A percentile compares a stretch with the other conserved stretches of the same genome.
phyloP scores from a whole-genome alignment of 1,284 basidiomycete genomes.

The Cryptococcus sp. region DNA sequence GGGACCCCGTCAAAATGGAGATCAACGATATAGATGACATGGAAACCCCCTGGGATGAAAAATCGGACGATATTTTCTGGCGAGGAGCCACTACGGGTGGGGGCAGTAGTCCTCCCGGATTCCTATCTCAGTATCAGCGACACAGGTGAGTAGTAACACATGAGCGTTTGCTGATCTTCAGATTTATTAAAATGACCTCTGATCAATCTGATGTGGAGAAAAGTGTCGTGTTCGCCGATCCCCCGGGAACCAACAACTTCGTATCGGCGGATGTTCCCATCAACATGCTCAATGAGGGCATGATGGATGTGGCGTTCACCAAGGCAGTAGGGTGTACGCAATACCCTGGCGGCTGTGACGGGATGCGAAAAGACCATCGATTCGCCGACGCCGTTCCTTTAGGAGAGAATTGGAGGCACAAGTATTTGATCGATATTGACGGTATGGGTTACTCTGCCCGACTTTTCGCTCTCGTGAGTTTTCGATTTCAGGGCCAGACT shows the following conservation, averaged over 20 bases:
- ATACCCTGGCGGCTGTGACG: slow-evolving; percentile 76
- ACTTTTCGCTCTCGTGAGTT: slow-evolving; percentile 73
- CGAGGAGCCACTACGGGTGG: slow-evolving; percentile 88
- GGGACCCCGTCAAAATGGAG: slow-evolving; percentile 68
- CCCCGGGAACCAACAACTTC: slow-evolving; percentile 57
- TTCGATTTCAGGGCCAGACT: not conserved
- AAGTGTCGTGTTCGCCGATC: slow-evolving; percentile 71
- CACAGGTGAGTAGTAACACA: slow-evolving; percentile 58
- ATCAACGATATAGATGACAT: slow-evolving; percentile 69
- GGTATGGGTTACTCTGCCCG: slow-evolving; percentile 92
- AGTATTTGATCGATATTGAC: slow-evolving; percentile 85
- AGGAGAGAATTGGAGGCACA: slow-evolving; percentile 84
- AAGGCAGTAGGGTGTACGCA: slow-evolving; percentile 62
- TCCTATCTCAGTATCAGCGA: slow-evolving; percentile 75
- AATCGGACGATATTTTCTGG: slow-evolving; percentile 52
- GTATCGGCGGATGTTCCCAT: slow-evolving; percentile 62
- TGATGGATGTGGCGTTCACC: slow-evolving; percentile 86
- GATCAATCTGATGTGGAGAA: slow-evolving; percentile 57
- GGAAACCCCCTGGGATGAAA: slow-evolving; percentile 66
- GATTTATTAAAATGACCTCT: slow-evolving; percentile 74
- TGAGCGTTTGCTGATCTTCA: slow-evolving; percentile 28
- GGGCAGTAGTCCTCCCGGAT: slow-evolving; percentile 79
- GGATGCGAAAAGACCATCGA: slow-evolving; percentile 63
- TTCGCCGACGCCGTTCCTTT: slow-evolving; percentile 73
- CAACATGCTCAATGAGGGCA: slow-evolving; percentile 64